Conservation (phyloP, 306 rosid species). For the Gynostemma pentaphyllum region DNA sequence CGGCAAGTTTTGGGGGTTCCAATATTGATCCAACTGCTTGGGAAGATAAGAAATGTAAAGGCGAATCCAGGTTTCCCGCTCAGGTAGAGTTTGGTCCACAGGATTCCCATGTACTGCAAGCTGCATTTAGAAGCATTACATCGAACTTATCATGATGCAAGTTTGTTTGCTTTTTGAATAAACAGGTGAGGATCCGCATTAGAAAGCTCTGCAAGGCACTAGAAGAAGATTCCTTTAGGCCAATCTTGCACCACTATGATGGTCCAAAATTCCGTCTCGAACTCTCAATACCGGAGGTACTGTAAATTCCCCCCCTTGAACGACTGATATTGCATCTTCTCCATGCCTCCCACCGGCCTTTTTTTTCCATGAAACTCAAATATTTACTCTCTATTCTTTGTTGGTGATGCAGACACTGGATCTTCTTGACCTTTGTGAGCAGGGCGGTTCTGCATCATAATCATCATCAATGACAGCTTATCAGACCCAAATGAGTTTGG, state of each 20-base stretch:
- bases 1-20: conserved; percentile 95
- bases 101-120: neutral
- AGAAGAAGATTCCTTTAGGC: conserved; percentile 98
- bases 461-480: conserved; percentile 1
- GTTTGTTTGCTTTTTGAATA: neutral
- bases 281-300: conserved; percentile 95
- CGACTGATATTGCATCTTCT: neutral
- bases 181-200: conserved; percentile 69
- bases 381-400: neutral
- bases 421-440: conserved; percentile 85
- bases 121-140: conserved; percentile 2
- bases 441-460: conserved; percentile 82
- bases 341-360: neutral
- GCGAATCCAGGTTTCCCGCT: conserved; percentile 97
- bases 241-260: conserved; percentile 94
- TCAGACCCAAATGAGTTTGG: conserved; percentile 24
- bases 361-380: neutral
- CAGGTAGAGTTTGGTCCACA: conserved; percentile 46
- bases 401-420: conserved; percentile 70
- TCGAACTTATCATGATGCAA: neutral
- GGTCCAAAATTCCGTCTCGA: conserved; percentile 99
- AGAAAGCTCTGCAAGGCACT: conserved; percentile 82
- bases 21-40: conserved; percentile 99
- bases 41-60: conserved; percentile 99
- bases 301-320: neutral